Conservation (phyloP, 2,329 filamentous ascomycete genomes). For the Alternaria burnsii region DNA sequence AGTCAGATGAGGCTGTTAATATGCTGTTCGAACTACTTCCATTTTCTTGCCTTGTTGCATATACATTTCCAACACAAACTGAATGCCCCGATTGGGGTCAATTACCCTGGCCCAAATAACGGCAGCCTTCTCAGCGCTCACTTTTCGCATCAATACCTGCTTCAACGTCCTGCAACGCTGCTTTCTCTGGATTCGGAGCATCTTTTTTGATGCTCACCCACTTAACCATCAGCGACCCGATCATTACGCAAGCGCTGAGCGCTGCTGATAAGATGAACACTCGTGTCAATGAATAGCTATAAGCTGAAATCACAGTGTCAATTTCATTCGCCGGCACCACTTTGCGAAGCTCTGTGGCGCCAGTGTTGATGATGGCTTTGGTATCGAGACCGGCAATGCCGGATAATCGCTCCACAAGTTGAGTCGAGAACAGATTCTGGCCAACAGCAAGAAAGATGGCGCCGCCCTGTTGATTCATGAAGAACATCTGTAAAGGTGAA, state of each 20-base stretch:
- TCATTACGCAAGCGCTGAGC: constrained; percentile 60
- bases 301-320: constrained; percentile 64
- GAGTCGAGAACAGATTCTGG: constrained; percentile 49
- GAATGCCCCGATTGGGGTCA: background rate
- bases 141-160: background rate
- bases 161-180: background rate
- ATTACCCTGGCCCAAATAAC: background rate
- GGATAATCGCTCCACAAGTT: constrained; percentile 29
- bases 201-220: constrained; percentile 65
- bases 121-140: background rate
- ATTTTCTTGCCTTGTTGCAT: background rate
- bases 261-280: constrained; percentile 68
- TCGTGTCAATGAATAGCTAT: constrained; percentile 66
- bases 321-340: constrained; percentile 62
- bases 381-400: constrained; percentile 33
- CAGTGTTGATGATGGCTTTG: constrained; percentile 37
- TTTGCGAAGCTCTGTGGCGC: constrained; percentile 65
- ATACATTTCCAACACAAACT: background rate
- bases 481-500: constrained; percentile 47
- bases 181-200: background rate
- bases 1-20: too few species aligned
- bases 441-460: constrained; percentile 57
- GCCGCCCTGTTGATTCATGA: constrained; percentile 57
- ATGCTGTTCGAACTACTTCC: background rate
- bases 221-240: constrained; percentile 65